A percentile compares a stretch with the other conserved stretches of the same genome.
phyloP scores from a whole-genome alignment of 768 basidiomycete genomes.

The Leccinellum albellum region DNA sequence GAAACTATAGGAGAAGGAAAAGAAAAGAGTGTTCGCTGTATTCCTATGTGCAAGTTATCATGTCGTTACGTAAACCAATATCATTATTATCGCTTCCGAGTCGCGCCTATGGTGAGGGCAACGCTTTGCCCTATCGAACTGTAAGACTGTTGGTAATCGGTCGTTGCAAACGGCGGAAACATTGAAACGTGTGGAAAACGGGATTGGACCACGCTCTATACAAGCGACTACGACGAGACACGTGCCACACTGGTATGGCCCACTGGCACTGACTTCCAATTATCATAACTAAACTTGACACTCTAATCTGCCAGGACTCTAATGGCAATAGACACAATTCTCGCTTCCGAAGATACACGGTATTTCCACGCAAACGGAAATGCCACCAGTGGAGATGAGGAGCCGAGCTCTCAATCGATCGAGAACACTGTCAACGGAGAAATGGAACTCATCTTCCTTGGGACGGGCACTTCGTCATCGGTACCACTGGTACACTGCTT shows the following conservation, averaged over 20 bases:
- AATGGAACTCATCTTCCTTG: slow-evolving; percentile 74
- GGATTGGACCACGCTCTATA: background rate
- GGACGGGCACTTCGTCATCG: slow-evolving; percentile 77
- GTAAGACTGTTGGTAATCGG: background rate
- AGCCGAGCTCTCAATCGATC: background rate
- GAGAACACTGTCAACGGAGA: background rate
- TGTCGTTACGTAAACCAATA: background rate
- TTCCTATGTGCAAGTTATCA: no score
- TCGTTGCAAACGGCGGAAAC: background rate
- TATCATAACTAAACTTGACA: no score
- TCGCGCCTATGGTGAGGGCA: no score
- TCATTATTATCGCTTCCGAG: no score
- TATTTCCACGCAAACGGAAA: background rate
- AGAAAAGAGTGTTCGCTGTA: no score
- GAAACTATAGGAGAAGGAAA: background rate
- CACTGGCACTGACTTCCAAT: no score
- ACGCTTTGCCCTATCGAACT: no score
- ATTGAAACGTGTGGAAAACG: background rate
- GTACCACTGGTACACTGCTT: slow-evolving; percentile 71
- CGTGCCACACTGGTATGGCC: background rate
- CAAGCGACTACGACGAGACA: background rate
- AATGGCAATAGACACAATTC: background rate
- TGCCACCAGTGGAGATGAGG: background rate
- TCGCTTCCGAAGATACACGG: background rate
- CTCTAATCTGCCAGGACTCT: background rate